Percentiles rank a stretch among this genome's conserved stretches.
These are phyloP conservation scores for Lepidium africanum DNA, from an alignment of 345 rosid genomes.

Conservation along the genomic window DNA sequence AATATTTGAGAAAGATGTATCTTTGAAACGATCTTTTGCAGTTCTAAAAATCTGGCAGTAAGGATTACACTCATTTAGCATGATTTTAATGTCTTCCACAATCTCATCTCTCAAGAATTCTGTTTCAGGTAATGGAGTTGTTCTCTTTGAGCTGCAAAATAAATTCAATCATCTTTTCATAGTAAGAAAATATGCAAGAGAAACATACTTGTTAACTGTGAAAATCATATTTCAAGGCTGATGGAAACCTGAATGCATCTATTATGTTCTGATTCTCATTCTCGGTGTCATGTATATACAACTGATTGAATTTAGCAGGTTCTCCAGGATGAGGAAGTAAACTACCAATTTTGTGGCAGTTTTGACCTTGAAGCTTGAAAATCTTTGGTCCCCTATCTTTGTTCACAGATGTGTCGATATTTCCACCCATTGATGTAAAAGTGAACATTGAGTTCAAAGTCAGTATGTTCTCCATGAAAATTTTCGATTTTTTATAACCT, in stretches of 20 bases:
- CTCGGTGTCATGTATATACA: conserved; percentile 5
- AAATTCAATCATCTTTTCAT: too few species aligned
- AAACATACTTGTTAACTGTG: too few species aligned
- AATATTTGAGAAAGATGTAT: background rate
- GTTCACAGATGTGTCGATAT: background rate
- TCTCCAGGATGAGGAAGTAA: background rate
- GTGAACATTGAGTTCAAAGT: background rate
- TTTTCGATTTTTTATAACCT: background rate
- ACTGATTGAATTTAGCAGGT: background rate
- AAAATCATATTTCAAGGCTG: too few species aligned
- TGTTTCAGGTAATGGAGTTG: background rate
- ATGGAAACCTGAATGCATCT: too few species aligned
- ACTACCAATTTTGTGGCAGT: background rate
- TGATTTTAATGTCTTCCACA: background rate
- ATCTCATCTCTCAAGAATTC: background rate
- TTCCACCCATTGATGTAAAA: background rate
- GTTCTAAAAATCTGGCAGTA: background rate
- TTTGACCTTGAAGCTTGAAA: background rate
- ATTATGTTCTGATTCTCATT: too few species aligned
- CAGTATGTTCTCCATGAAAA: background rate
- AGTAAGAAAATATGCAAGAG: too few species aligned
- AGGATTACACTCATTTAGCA: background rate
- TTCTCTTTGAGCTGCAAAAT: background rate
- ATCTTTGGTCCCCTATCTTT: background rate
- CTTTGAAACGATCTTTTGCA: background rate